These are phyloP conservation scores for Saprolegnia parasitica DNA, from an alignment of 352 stramenopile species.

Conservation along the genomic window DNA sequence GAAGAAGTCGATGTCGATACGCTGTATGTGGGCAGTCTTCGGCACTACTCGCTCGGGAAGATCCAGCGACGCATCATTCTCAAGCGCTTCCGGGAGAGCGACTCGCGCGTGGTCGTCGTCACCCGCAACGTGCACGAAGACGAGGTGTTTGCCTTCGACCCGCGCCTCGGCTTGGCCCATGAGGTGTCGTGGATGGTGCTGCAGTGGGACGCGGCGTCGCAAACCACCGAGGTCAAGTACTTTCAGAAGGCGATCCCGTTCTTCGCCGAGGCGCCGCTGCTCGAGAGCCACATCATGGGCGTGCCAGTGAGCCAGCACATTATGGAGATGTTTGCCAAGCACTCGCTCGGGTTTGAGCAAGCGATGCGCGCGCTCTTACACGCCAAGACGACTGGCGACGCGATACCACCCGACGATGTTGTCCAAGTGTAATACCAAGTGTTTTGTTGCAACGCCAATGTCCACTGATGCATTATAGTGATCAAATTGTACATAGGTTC, in stretches of 20 bases:
- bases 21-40: conserved; percentile 1
- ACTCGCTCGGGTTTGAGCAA: conserved; percentile 8
- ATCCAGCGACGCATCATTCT: conserved; percentile 7
- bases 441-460: too few relatives aligned
- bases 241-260: conserved; percentile 6
- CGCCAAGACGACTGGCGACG: neutral
- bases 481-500: too few relatives aligned
- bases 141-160: conserved; percentile 4
- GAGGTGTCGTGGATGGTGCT: conserved; percentile 10
- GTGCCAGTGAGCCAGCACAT: conserved; percentile 9
- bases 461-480: too few relatives aligned
- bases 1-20: conserved; percentile 9
- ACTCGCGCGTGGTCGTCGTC: neutral
- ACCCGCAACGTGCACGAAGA: conserved; percentile 12
- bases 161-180: neutral
- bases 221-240: conserved; percentile 7
- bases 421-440: too few relatives aligned
- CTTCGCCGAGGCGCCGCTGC: neutral
- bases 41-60: conserved; percentile 13
- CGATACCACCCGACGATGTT: too few relatives aligned
- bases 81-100: conserved; percentile 1
- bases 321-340: conserved; percentile 12
- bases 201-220: neutral
- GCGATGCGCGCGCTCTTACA: neutral
- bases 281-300: neutral